Evolutionary conservation across 192 early-diverging fungal genomes (phyloP).

Genomic region (Dissophora globulifera): DNA sequence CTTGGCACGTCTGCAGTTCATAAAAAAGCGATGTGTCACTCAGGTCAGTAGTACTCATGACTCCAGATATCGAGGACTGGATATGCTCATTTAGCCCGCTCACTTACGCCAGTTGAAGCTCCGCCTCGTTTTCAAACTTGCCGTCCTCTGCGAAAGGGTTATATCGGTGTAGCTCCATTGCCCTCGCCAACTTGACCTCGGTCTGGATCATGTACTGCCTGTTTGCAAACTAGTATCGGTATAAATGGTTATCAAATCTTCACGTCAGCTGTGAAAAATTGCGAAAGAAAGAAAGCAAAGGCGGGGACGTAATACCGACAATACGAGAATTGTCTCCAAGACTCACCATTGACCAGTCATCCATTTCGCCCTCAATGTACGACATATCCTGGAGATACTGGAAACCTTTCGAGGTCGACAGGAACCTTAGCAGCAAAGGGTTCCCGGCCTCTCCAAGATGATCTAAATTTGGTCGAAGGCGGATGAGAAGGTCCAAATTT

Average conservation of each 20-base stretch:
- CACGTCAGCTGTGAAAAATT: too few species aligned
- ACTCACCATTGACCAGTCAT: conserved; percentile 83
- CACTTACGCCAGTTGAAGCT: conserved; percentile 33
- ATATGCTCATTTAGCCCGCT: too few species aligned
- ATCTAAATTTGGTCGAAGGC: conserved; percentile 75
- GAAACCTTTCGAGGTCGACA: conserved; percentile 79
- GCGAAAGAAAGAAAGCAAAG: too few species aligned
- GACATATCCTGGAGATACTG: conserved; percentile 72
- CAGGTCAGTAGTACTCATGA: too few species aligned
- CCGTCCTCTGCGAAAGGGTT: conserved; percentile 51
- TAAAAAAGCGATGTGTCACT: neutral
- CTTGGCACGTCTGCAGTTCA: conserved; percentile 32
- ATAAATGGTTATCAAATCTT: too few species aligned
- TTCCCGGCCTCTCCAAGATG: conserved; percentile 78
- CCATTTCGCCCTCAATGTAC: conserved; percentile 81
- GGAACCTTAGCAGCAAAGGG: conserved; percentile 72
- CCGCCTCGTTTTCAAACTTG: conserved; percentile 39
- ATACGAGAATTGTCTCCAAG: neutral
- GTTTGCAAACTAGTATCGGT: conserved; percentile 54
- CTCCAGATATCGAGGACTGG: too few species aligned
- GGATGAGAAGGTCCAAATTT: conserved; percentile 78
- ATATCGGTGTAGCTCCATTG: conserved; percentile 46
- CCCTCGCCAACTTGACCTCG: conserved; percentile 45
- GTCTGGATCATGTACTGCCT: conserved; percentile 52
- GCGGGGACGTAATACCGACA: neutral